Evolutionary conservation across 768 basidiomycete species (phyloP).

Genomic region (Hydnomerulius pinastri): DNA sequence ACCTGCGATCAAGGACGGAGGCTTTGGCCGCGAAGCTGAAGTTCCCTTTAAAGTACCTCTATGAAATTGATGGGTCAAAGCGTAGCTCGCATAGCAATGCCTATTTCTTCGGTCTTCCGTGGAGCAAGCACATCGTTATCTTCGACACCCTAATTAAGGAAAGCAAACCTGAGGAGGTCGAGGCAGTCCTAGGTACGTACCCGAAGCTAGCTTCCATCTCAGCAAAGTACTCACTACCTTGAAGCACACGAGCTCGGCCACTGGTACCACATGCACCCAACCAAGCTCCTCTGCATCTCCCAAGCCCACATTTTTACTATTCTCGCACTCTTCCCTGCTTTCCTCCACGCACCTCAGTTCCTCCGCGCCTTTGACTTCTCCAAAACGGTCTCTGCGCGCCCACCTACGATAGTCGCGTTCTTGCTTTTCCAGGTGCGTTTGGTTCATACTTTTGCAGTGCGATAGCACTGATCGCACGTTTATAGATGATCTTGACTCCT

Average conservation of each 20-base stretch:
- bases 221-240: background rate
- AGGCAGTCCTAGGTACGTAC: slow-evolving; percentile 79
- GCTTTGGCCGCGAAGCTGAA: slow-evolving; percentile 74
- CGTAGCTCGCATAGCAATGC: slow-evolving; percentile 94
- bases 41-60: slow-evolving; percentile 93
- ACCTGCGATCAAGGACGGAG: slow-evolving; percentile 78
- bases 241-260: slow-evolving; percentile 92
- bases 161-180: slow-evolving; percentile 87
- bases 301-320: slow-evolving; percentile 89
- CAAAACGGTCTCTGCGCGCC: slow-evolving; percentile 56
- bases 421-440: slow-evolving; percentile 71
- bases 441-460: background rate
- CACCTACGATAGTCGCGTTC: slow-evolving; percentile 86
- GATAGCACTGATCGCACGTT: background rate
- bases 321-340: slow-evolving; percentile 86
- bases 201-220: background rate
- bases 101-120: slow-evolving; percentile 98
- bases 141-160: slow-evolving; percentile 97
- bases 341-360: slow-evolving; percentile 78
- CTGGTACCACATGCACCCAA: slow-evolving; percentile 92
- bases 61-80: slow-evolving; percentile 97
- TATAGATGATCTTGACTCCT: slow-evolving; percentile 77
- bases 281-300: slow-evolving; percentile 82
- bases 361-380: slow-evolving; percentile 83
- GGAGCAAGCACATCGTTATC: slow-evolving; percentile 95